Conservation (phyloP, 164 flowering plant species). For the Aristolochia californica region DNA sequence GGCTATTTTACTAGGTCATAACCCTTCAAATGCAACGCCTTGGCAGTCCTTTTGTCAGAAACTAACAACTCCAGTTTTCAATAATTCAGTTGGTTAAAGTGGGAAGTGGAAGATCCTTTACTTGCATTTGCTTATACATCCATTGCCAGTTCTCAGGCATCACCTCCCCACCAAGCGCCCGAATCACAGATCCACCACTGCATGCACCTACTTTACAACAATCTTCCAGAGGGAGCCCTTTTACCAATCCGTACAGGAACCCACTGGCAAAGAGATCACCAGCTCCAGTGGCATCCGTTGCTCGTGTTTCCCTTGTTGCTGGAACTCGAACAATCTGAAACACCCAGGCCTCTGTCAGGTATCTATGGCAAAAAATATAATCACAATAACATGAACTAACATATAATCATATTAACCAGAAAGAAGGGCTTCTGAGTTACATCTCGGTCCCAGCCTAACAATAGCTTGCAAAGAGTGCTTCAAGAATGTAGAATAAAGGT, state of each 20-base stretch:
- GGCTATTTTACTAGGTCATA: neutral
- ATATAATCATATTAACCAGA: too few relatives aligned
- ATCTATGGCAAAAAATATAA: neutral
- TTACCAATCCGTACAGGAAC: slow-evolving; percentile 76
- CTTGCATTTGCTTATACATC: slow-evolving; percentile 86
- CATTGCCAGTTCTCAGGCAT: slow-evolving; percentile 84
- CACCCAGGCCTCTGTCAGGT: too few relatives aligned
- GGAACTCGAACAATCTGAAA: slow-evolving; percentile 64
- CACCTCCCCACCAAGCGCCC: slow-evolving; percentile 89
- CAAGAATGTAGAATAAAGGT: too few relatives aligned
- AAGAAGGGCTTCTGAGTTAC: too few relatives aligned
- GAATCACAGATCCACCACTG: slow-evolving; percentile 84
- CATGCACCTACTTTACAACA: slow-evolving; percentile 89
- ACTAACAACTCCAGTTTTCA: neutral
- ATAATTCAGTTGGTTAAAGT: slow-evolving; percentile 8
- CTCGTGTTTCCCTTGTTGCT: slow-evolving; percentile 61
- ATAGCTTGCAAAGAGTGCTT: too few relatives aligned
- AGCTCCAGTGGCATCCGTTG: slow-evolving; percentile 92
- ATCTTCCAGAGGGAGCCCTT: slow-evolving; percentile 71
- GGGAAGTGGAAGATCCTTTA: slow-evolving; percentile 60
- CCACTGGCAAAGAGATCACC: slow-evolving; percentile 96
- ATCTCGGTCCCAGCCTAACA: too few relatives aligned
- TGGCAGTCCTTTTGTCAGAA: slow-evolving; percentile 2
- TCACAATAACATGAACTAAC: neutral
- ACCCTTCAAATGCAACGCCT: slow-evolving; percentile 2